Evolutionary conservation across 2,329 filamentous ascomycete species (phyloP).

Genomic region (Aspergillus spinulosporus): DNA sequence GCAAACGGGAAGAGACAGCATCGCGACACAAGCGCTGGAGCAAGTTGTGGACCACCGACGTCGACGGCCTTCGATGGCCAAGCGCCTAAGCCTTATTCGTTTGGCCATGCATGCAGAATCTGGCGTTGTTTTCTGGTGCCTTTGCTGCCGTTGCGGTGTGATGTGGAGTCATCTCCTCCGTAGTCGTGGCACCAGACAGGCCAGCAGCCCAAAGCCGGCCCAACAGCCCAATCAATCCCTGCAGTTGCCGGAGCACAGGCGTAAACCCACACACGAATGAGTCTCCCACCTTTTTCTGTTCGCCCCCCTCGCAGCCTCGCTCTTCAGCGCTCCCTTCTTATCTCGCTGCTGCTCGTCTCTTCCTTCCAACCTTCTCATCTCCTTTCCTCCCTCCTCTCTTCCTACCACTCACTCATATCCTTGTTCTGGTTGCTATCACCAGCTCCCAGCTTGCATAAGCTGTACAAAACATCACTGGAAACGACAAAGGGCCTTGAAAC

Average conservation of each 20-base stretch:
- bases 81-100: slow-evolving; percentile 33
- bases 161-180: slow-evolving; percentile 29
- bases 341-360: slow-evolving; percentile 27
- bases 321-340: slow-evolving; percentile 19
- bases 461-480: slow-evolving; percentile 14
- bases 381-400: slow-evolving; percentile 10
- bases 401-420: slow-evolving; percentile 8
- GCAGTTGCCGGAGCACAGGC: slow-evolving; percentile 11
- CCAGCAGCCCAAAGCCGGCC: slow-evolving; percentile 38
- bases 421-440: slow-evolving; percentile 22
- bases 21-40: slow-evolving; percentile 2
- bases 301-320: slow-evolving; percentile 15
- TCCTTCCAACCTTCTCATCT: slow-evolving; percentile 15
- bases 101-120: slow-evolving; percentile 31
- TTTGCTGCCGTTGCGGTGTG: slow-evolving; percentile 28
- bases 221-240: slow-evolving; percentile 33
- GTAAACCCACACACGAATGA: slow-evolving; percentile 6
- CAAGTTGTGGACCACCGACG: neutral
- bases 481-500: slow-evolving; percentile 10
- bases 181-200: slow-evolving; percentile 42
- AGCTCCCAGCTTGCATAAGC: slow-evolving; percentile 15
- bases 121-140: slow-evolving; percentile 17
- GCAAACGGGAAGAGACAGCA: slow-evolving; percentile 7
- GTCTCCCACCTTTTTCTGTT: slow-evolving; percentile 12
- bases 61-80: slow-evolving; percentile 1